Base-by-base conservation (phyloP, 2,329 filamentous ascomycete genomes). In the Xylariaceae sp. region DNA sequence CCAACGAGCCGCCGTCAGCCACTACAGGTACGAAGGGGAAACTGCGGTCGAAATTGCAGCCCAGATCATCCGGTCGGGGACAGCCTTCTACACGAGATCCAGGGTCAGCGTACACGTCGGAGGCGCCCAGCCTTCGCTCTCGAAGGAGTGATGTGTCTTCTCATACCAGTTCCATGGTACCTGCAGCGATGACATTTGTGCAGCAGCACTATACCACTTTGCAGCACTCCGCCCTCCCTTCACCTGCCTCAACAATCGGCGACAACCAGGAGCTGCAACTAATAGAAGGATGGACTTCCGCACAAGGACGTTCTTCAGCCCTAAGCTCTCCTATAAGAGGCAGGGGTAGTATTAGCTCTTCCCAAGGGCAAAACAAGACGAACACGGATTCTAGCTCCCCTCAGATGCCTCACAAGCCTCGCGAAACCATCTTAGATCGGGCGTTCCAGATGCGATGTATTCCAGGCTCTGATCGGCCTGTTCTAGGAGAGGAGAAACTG, bases 361-460 rank as follows among this genome's bases (percentile, higher is more conserved):
- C 58, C 1, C 73, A 76, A 11, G 67, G 70, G 14, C 70, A 72
- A 1, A 51, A 58, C 17, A 58, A 63, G 6, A 59, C 62, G 5
- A 59, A 73, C 9, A 58, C 71, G 2, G 68, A 74, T 38, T 74
- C 75, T 14, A 14, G 5, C 1, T 74, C 72, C 57, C 77, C 78
- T 0, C 78, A 80, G 0, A 75, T 78, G 2, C 68, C 66, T 0
- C 22, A 5, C 4, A 27, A 27, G 22, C 78, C 78, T 2, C 74
- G 82, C 14, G 82, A 86, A 65, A 85, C 83, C 0, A 86, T 86
- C 45, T 65, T 86, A n/a, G 83, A 86, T 61, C 70, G 83, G 36
- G 83, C 83, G 0, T 86, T 86, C 58, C 80, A 83, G 57, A 67
- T 86, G 67, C 74, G 78, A 9, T 81, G 72, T 49, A 83, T 86